Evolutionary conservation across 116 monocot species (phyloP), one percentile per base, ranked within the genome.

Genomic region (Dioscorea cayenensis): DNA sequence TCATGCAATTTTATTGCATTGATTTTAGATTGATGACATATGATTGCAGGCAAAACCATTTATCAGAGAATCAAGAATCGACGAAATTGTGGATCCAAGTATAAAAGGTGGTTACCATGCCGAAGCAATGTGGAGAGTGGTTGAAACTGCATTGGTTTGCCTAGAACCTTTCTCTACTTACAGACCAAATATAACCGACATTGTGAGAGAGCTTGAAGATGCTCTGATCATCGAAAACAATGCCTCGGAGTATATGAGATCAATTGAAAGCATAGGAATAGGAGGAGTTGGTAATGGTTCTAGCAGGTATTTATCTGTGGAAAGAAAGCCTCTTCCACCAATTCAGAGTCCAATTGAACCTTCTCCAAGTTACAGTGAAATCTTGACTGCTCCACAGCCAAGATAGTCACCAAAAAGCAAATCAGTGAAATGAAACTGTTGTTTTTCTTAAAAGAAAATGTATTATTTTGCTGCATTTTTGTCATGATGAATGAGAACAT

Each of bases 161-260:
- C 66, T 79, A 11, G 84, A 88, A 61, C 75, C 81, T 50, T 75
- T 79, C 67, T 77, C 84, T 2, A 71, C 79, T 49, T 84, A 79
- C 64, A 17, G 88, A 7, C 88, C 88, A 2, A 80, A 17, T 69
- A 88, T 88, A 82, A 77, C 60, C 0, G 88, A 84, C 32, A 71
- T 88, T 29, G 84, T 88, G 14, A 79, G 88, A 9, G 88, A 88
- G 70, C 80, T 88, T 11, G 88, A 88, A 68, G 88, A 88, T 29
- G 82, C 88, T 4, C 66, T 88, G 63, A 88, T 84, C 51, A 88
- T 88, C 6, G 88, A 88, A 65, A 88, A 88, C 68, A 88, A 88
- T 43, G 88, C 88, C 2, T 88, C 88, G 0, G 88, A 88, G 75
- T 88, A 88, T 66, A 88, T 88, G 88, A 79, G 82, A 51, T 88